Conservation (phyloP, 768 basidiomycete species). For the Termitomyces eurrhizus region DNA sequence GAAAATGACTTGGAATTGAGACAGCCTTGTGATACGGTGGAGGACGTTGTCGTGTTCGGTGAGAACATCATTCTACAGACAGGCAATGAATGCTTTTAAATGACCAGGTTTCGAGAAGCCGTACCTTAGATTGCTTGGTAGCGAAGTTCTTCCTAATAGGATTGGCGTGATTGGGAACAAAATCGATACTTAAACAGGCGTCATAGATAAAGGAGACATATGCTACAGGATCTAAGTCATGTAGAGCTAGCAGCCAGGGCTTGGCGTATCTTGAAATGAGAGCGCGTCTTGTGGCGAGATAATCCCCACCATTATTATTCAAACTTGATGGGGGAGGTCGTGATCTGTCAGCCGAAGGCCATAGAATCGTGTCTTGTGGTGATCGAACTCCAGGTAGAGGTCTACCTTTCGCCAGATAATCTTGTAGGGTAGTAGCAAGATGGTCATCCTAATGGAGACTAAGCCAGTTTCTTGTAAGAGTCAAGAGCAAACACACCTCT, state of each 20-base stretch:
- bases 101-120: not conserved
- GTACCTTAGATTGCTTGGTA: constrained; percentile 14
- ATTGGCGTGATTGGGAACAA: constrained; percentile 14
- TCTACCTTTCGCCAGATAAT: constrained; percentile 56
- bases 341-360: constrained; percentile 44
- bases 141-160: constrained; percentile 2
- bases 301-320: constrained; percentile 64
- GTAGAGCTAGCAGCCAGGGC: constrained; percentile 68
- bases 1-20: constrained; percentile 51
- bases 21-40: constrained; percentile 49
- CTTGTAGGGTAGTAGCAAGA: constrained; percentile 61
- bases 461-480: not conserved
- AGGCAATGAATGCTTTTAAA: not conserved
- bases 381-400: constrained; percentile 63
- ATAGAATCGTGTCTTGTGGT: constrained; percentile 38
- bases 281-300: constrained; percentile 53
- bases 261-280: constrained; percentile 53
- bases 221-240: constrained; percentile 50
- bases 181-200: constrained; percentile 45
- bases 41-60: constrained; percentile 39
- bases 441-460: constrained; percentile 50
- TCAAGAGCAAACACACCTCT: constrained; percentile 42
- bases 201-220: constrained; percentile 56
- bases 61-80: not conserved
- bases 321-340: constrained; percentile 36